phyloP scores from a whole-genome alignment of 441 rosid species.

The Aleurites moluccanus region DNA sequence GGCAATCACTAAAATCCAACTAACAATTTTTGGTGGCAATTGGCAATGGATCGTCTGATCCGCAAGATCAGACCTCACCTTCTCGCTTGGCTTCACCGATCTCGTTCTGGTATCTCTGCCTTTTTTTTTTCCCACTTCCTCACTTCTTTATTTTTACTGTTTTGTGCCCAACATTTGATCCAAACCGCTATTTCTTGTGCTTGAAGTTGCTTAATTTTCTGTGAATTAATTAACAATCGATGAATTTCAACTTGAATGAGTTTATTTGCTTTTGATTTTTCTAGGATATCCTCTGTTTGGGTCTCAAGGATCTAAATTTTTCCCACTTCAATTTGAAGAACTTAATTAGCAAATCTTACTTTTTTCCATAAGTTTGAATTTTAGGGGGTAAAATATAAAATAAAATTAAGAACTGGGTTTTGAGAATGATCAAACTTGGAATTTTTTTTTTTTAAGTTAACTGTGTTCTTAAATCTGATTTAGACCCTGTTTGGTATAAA shows the following conservation, averaged over 20 bases:
- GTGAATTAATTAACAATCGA: background rate
- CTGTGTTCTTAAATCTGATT: background rate
- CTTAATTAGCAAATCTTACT: background rate
- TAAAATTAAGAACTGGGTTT: constrained; percentile 1
- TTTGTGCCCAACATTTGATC: background rate
- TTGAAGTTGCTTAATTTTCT: constrained; percentile 5
- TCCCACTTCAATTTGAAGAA: background rate
- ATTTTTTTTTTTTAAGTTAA: background rate
- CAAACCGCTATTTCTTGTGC: background rate
- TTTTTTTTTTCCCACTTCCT: background rate
- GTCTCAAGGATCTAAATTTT: too few species aligned
- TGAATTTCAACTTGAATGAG: constrained; percentile 16
- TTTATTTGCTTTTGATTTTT: constrained; percentile 2
- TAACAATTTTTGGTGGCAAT: background rate
- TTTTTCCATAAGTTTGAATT: background rate
- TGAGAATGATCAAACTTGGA: background rate
- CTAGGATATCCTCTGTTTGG: background rate
- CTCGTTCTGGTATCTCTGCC: constrained; percentile 53
- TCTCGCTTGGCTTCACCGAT: constrained; percentile 68
- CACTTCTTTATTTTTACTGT: background rate
- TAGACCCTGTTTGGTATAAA: too few species aligned
- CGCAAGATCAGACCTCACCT: constrained; percentile 54
- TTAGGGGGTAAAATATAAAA: background rate
- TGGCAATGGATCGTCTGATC: constrained; percentile 45
- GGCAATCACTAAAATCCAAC: background rate